phyloP scores from a whole-genome alignment of 192 early-diverging fungal species.

The Backusella mclennaniae region DNA sequence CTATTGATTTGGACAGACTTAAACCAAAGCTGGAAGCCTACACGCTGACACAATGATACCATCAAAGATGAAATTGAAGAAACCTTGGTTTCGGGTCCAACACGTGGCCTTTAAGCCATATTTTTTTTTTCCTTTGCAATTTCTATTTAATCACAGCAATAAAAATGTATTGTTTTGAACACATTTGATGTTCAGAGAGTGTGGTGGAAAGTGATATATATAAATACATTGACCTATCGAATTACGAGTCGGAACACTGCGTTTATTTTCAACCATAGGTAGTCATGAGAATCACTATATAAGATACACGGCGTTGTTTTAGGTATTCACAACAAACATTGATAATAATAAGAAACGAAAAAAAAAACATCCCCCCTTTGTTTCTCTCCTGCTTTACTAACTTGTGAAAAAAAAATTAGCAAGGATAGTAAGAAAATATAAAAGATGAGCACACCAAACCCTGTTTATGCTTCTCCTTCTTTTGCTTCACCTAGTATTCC shows the following conservation, averaged over 20 bases:
- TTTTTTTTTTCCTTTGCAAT: neutral
- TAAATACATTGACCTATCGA: neutral
- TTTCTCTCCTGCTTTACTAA: neutral
- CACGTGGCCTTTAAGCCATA: neutral
- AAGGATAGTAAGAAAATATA: neutral
- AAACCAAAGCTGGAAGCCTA: slow-evolving; percentile 11
- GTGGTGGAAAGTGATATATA: neutral
- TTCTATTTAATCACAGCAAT: neutral
- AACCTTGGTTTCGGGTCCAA: neutral
- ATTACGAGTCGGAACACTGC: neutral
- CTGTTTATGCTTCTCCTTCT: slow-evolving; percentile 6
- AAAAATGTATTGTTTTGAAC: neutral
- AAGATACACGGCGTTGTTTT: neutral
- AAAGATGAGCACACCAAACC: neutral
- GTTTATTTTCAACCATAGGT: neutral
- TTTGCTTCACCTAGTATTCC: slow-evolving; percentile 1
- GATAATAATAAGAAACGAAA: neutral
- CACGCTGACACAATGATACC: neutral
- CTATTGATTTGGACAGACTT: neutral
- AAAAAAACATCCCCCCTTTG: neutral
- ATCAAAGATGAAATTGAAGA: neutral
- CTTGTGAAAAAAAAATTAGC: neutral
- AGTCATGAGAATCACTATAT: neutral
- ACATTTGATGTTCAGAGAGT: neutral
- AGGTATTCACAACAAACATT: neutral